Evolutionary conservation across 495 filamentous ascomycete genomes (phyloP), one percentile per base, ranked within the genome.

Genomic region (Amorphotheca resinae): DNA sequence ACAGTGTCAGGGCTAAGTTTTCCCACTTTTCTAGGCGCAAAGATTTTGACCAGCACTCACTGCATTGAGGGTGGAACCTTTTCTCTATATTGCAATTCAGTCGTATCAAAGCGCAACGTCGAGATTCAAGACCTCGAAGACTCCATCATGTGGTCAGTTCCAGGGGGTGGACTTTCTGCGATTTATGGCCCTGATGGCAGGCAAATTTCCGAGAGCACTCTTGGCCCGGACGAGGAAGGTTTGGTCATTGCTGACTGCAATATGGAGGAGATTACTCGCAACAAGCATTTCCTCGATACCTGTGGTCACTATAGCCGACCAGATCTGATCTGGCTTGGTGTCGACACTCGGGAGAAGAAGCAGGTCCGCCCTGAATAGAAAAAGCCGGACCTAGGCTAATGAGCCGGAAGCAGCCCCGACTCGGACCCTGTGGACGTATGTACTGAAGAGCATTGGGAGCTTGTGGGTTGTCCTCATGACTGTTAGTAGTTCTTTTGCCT

Each of bases 131-230:
- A 68, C 64, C 2, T 32, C 48, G 4, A 55, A 48, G 1, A 61
- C 63, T 1, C 25, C 25, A 5, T 22, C 20, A 18, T 2, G 7
- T 12, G 38, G 8, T 14, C n/a, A n/a, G 31, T 45, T 0, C 60
- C 65, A 5, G 68, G 68, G 1, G 70, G 69, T 2, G 72, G 73
- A 0, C 48, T 52, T 8, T 64, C 68, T 2, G 69, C 65, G 4
- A 53, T 77, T 5, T 64, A 70, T 49, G 72, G 62, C 0, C 70
- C 70, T 0, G 74, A 79, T 56, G 74, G 72, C 3, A 55, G 70
- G n/a, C 40, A 54, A 5, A 26, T 77, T 15, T 66, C 65, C 0
- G n/a, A n/a, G n/a, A 44, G 58, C 17, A 2, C 14, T 7, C 9
- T 45, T 3, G 20, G n/a, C 0, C 2, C 2, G 1, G 50, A 54